Evolutionary conservation across 2,329 filamentous ascomycete genomes (phyloP), one percentile per base, ranked within the genome.

Genomic region (Fusarium sp.): DNA sequence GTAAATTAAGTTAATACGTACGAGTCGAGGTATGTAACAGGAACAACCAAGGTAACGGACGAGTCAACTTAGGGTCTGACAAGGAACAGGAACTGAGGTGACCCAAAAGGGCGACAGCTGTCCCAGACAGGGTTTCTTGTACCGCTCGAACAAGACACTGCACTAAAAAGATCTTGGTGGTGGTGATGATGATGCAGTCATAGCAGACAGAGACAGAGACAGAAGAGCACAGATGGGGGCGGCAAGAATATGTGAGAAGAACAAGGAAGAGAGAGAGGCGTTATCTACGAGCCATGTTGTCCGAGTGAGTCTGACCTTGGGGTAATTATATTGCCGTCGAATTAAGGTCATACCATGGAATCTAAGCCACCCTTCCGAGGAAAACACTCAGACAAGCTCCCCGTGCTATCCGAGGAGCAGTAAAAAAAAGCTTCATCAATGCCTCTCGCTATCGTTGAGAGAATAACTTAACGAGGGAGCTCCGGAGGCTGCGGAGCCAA

Each of bases 51-150:
- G 41, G 22, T 42, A n/a, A 53, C 18, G 49, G 36, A 35, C 33
- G 36, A 31, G 50, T 54, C 22, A 38, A 31, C 41, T 45, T 13
- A 33, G 31, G 27, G 46, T 65, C 50, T 44, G 59, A 52, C 60
- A 53, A 61, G 50, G 64, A 55, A 63, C 60, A 46, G 44, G 53
- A 50, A 53, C 35, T 55, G 57, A 60, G 41, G 45, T 60, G 50
- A 46, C 68, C 68, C 53, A 59, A 62, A 65, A 33, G 33, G 49
- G 57, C 29, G 36, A 64, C 52, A 47, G 33, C n/a, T 52, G 18
- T 36, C 68, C 49, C 45, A 65, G 63, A 62, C 69, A 70, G 56
- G 65, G 66, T 42, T 72, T 62, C 38, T 70, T 45, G 65, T 42
- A 57, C 56, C 69, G 70, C 70, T 72, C 44, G 36, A 50, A 31